These are phyloP conservation scores for Aspergillus heteromorphus DNA, from an alignment of 495 filamentous ascomycete species.

Conservation along the genomic window DNA sequence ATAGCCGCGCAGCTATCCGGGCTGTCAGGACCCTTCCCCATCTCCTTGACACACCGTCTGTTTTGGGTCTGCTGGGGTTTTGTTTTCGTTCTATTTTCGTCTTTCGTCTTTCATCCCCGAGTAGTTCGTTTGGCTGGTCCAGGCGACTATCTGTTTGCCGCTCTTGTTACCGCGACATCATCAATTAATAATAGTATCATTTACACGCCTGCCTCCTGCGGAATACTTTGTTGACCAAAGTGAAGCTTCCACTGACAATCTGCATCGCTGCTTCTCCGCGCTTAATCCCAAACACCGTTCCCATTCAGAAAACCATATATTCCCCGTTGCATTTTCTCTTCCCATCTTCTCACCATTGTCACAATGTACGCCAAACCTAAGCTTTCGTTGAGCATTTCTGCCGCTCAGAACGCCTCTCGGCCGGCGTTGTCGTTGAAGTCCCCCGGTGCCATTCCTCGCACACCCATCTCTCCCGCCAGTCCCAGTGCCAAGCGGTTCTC, in stretches of 20 bases:
- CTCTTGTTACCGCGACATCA: slow-evolving; percentile 22
- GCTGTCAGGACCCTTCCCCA: slow-evolving; percentile 7
- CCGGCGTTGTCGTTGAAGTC: slow-evolving; percentile 42
- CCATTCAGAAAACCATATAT: not conserved
- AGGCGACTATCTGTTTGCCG: slow-evolving; percentile 21
- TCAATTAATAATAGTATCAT: slow-evolving; percentile 25
- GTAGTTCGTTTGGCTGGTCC: slow-evolving; percentile 43
- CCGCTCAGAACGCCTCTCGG: slow-evolving; percentile 30
- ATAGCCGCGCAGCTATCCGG: slow-evolving; percentile 32
- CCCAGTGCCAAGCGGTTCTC: slow-evolving; percentile 41
- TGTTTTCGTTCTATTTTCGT: slow-evolving; percentile 35
- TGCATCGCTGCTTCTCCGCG: not conserved
- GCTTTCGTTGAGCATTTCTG: slow-evolving; percentile 45
- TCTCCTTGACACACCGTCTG: slow-evolving; percentile 25
- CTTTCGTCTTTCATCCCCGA: slow-evolving; percentile 24
- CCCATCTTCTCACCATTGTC: slow-evolving; percentile 4
- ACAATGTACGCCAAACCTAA: slow-evolving; percentile 33
- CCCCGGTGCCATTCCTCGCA: slow-evolving; percentile 36
- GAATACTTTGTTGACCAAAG: slow-evolving; percentile 39
- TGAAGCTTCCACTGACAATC: slow-evolving; percentile 9
- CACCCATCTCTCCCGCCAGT: slow-evolving; percentile 42
- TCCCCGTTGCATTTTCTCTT: not conserved
- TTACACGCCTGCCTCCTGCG: slow-evolving; percentile 15
- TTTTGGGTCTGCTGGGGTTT: slow-evolving; percentile 33
- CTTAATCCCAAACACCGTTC: not conserved